Percentiles rank a stretch among this genome's conserved stretches.
These are phyloP conservation scores for Multifurca ochricompacta DNA, from an alignment of 768 basidiomycete species.

Conservation along the genomic window DNA sequence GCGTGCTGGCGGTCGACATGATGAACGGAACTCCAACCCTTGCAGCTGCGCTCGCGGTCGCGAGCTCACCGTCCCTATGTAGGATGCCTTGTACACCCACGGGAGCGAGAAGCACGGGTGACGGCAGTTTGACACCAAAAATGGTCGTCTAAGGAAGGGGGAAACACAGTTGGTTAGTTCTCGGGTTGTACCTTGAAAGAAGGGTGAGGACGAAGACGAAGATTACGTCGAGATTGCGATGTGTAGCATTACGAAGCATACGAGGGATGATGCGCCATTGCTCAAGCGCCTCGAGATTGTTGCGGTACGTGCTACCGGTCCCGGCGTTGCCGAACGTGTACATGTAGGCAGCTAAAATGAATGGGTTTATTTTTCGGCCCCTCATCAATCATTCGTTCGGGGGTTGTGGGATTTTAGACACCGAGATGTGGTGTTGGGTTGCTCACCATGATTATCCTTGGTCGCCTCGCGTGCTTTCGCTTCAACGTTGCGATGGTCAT, in stretches of 20 bases:
- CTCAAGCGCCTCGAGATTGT: conserved; percentile 57
- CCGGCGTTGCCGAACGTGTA: conserved; percentile 79
- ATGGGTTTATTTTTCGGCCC: no score
- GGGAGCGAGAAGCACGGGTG: conserved; percentile 61
- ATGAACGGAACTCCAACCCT: conserved; percentile 60
- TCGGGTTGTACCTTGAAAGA: no score
- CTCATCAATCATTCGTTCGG: no score
- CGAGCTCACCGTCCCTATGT: conserved; percentile 63
- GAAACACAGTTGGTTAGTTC: background rate
- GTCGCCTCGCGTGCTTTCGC: conserved; percentile 55
- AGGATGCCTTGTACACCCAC: conserved; percentile 69
- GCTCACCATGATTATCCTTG: conserved; percentile 48
- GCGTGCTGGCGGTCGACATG: conserved; percentile 66
- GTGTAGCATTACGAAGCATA: conserved; percentile 59
- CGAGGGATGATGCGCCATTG: conserved; percentile 73
- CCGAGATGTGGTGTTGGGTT: no score
- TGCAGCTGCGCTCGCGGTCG: conserved; percentile 55
- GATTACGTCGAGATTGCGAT: conserved; percentile 51
- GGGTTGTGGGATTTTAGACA: no score
- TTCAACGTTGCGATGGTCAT: conserved; percentile 55
- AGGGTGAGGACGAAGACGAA: background rate
- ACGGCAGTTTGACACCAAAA: conserved; percentile 55
- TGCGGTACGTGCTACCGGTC: conserved; percentile 52
- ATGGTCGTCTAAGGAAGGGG: conserved; percentile 46
- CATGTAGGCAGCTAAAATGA: conserved; percentile 54